A percentile compares a stretch with the other conserved stretches of the same genome.
These are phyloP conservation scores for Dictyostelium capitatum DNA, from an alignment of 78 protist species.

Conservation along the genomic window DNA sequence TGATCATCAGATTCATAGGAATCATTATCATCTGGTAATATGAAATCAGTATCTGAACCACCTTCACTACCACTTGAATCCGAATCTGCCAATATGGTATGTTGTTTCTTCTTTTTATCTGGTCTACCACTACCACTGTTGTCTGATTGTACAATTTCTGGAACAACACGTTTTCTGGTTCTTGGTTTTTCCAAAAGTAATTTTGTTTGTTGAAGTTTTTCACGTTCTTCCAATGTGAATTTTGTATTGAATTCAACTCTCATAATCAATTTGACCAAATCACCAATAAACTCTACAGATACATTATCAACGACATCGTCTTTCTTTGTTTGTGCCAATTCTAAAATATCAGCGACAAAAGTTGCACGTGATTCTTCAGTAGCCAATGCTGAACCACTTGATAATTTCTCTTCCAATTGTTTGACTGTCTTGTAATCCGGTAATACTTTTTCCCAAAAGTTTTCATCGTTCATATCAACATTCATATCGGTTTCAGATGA, in stretches of 20 bases:
- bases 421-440: conserved; percentile 83
- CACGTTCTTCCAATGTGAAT: conserved; percentile 47
- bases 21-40: conserved; percentile 25
- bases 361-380: conserved; percentile 48
- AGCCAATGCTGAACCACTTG: not conserved
- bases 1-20: conserved; percentile 22
- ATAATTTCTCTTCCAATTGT: conserved; percentile 60
- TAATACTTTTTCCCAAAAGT: conserved; percentile 91
- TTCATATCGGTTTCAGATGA: conserved; percentile 49
- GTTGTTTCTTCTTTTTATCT: conserved; percentile 32
- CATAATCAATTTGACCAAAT: conserved; percentile 58
- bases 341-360: conserved; percentile 46
- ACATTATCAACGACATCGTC: conserved; percentile 45
- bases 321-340: conserved; percentile 43
- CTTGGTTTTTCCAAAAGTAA: conserved; percentile 60
- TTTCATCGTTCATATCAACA: conserved; percentile 85
- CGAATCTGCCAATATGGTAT: conserved; percentile 9
- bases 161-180: conserved; percentile 72
- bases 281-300: conserved; percentile 62
- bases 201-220: conserved; percentile 36
- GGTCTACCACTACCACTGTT: not conserved
- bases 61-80: conserved; percentile 20
- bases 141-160: conserved; percentile 42
- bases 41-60: conserved; percentile 51
- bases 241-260: conserved; percentile 63